Evolutionary conservation across 2,329 filamentous ascomycete species (phyloP).

Genomic region (Aspergillus novofumigatus): DNA sequence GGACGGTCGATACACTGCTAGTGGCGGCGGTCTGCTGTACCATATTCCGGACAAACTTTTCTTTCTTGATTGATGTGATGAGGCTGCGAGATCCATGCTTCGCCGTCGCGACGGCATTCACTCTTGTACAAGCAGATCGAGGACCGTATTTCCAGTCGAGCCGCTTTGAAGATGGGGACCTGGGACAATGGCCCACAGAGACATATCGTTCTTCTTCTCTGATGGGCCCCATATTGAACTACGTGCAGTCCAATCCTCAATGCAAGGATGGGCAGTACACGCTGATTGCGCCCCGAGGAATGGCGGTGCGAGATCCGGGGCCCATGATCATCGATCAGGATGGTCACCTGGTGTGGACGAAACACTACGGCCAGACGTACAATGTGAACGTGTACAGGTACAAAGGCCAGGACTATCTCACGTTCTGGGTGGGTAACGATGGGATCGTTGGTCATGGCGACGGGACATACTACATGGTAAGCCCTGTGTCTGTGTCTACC

Average conservation of each 20-base stretch:
- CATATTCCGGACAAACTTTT: too few species aligned
- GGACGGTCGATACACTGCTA: background rate
- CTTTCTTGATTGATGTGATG: background rate
- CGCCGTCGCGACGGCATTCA: background rate
- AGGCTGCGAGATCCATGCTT: background rate
- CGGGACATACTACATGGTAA: constrained; percentile 46
- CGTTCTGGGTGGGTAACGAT: constrained; percentile 49
- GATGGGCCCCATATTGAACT: constrained; percentile 24
- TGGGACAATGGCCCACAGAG: constrained; percentile 24
- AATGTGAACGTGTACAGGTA: constrained; percentile 46
- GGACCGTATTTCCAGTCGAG: constrained; percentile 13
- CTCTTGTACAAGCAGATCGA: constrained; percentile 6
- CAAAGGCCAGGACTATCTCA: constrained; percentile 43
- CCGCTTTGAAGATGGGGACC: constrained; percentile 17
- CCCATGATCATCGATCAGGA: constrained; percentile 44
- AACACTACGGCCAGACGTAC: constrained; percentile 38
- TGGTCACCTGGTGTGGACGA: constrained; percentile 47
- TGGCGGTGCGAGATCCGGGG: constrained; percentile 29
- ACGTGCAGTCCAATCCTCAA: constrained; percentile 16
- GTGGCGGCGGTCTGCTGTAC: background rate
- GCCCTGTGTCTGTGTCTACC: background rate
- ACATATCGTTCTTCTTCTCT: constrained; percentile 21
- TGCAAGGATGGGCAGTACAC: constrained; percentile 40
- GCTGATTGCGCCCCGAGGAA: constrained; percentile 40
- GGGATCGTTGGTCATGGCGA: constrained; percentile 44